Evolutionary conservation across 176 grass and related monocot genomes (phyloP), one percentile per base, ranked within the genome.

Genomic region (Carex scoparia): DNA sequence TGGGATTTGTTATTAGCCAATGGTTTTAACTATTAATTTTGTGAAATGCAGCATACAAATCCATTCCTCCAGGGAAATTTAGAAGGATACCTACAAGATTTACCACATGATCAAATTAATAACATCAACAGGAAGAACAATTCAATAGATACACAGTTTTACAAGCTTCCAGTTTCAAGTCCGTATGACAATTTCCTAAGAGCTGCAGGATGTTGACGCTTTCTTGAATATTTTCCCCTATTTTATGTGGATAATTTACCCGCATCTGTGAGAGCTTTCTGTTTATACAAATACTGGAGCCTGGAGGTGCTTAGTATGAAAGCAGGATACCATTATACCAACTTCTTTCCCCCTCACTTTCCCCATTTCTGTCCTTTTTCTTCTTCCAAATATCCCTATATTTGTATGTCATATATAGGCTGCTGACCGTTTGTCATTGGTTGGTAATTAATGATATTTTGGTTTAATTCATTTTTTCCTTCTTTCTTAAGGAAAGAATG

Each of bases 141-240:
- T 64, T 63, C 33, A 61, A 10, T 46, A 64, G 79, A 83, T 67
- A 19, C 65, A 35, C 86, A 91, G 2, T 83, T 62, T 79, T 79
- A 93, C 56, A 98, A 87, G 88, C 91, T 95, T 60, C 95, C 95
- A 3, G 93, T 91, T 2, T 87, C 95, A 23, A 98, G 85, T 80
- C 95, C 95, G 0, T 98, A 92, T 9, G 95, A 98, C 62, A 90
- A 93, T 80, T 98, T 98, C 87, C 89, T 89, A 51, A 91, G 88
- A 87, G 95, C 95, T 59, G 95, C 95, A 49, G 94, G 94, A 15
- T 94, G 90, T 37, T 91, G 88, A 89, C 65, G 81, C 51, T 5
- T n/a, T n/a, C 79, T 68, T 59, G 61, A 82, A 79, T 56, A 83
- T 33, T 56, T 68, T 53, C 49, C 23, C 19, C 35, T 31, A 37